phyloP scores from a whole-genome alignment of 352 stramenopile species.

The Pythium biforme region DNA sequence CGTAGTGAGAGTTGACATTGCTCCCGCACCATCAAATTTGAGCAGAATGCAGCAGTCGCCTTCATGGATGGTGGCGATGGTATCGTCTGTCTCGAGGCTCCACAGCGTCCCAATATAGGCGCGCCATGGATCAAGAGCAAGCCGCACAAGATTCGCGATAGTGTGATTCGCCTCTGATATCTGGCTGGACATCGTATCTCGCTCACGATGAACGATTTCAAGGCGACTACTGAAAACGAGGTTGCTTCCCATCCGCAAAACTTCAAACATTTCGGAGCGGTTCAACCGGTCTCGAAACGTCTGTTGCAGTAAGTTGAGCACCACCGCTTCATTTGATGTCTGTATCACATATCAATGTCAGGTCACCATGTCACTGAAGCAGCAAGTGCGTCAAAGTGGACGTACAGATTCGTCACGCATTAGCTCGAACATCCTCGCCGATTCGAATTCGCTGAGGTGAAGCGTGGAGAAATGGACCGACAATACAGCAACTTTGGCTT shows the following conservation, averaged over 20 bases:
- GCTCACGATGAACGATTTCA: not conserved
- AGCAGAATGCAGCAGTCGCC: conserved; percentile 4
- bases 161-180: too few relatives aligned
- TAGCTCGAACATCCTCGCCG: not conserved
- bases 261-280: conserved; percentile 1
- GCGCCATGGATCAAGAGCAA: conserved; percentile 1
- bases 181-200: too few relatives aligned
- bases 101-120: conserved; percentile 14
- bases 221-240: not conserved
- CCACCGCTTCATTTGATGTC: not conserved
- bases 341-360: not conserved
- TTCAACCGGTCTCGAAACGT: conserved; percentile 7
- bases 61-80: not conserved
- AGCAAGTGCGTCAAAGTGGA: not conserved
- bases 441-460: not conserved
- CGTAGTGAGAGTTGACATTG: not conserved
- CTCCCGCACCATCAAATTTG: conserved; percentile 5
- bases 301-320: not conserved
- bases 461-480: conserved; percentile 10
- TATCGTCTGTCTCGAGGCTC: conserved; percentile 5
- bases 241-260: conserved; percentile 17
- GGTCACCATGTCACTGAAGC: not conserved
- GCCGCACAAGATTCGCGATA: not conserved
- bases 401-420: conserved; percentile 3
- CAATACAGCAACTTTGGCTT: not conserved